These are phyloP conservation scores for Leccinum subrobustum DNA, from an alignment of 1,284 basidiomycete species.

Conservation along the genomic window DNA sequence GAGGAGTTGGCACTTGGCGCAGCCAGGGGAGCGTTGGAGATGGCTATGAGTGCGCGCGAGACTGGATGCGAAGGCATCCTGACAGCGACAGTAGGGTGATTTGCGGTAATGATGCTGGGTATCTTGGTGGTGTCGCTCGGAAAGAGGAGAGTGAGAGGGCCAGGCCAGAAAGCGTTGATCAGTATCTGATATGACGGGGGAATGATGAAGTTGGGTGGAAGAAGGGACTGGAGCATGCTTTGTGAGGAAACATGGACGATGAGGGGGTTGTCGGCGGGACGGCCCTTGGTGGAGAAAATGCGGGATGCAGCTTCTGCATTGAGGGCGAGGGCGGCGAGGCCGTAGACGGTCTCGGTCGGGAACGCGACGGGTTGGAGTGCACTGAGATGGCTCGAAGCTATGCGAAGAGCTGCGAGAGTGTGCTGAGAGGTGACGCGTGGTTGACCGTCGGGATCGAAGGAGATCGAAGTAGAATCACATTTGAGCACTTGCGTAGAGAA, in stretches of 20 bases:
- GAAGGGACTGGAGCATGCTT: conserved; percentile 74
- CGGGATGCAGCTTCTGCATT: conserved; percentile 60
- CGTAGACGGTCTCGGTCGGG: conserved; percentile 98
- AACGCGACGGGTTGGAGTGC: conserved; percentile 71
- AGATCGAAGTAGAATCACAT: conserved; percentile 57
- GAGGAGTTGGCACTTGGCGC: conserved; percentile 97
- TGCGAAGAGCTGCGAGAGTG: conserved; percentile 46
- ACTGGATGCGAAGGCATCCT: conserved; percentile 95
- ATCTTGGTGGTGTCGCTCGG: conserved; percentile 63
- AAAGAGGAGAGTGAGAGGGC: conserved; percentile 90
- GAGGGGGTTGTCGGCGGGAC: conserved; percentile 95
- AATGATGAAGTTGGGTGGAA: conserved; percentile 62
- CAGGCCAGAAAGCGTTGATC: conserved; percentile 92
- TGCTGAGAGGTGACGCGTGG: conserved; percentile 45
- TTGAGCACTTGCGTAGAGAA: conserved; percentile 37
- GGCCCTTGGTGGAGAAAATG: conserved; percentile 90
- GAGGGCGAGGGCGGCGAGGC: conserved; percentile 87
- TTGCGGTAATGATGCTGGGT: conserved; percentile 72
- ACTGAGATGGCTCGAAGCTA: conserved; percentile 50
- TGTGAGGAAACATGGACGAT: conserved; percentile 95
- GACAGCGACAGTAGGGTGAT: conserved; percentile 83
- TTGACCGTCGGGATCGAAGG: conserved; percentile 42
- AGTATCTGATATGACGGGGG: conserved; percentile 68
- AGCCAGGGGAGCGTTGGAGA: conserved; percentile 77
- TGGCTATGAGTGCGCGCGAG: conserved; percentile 85